Percentiles rank a stretch among this genome's conserved stretches.
phyloP scores from a whole-genome alignment of 2,329 filamentous ascomycete genomes.

The Aspergillus neoniger region DNA sequence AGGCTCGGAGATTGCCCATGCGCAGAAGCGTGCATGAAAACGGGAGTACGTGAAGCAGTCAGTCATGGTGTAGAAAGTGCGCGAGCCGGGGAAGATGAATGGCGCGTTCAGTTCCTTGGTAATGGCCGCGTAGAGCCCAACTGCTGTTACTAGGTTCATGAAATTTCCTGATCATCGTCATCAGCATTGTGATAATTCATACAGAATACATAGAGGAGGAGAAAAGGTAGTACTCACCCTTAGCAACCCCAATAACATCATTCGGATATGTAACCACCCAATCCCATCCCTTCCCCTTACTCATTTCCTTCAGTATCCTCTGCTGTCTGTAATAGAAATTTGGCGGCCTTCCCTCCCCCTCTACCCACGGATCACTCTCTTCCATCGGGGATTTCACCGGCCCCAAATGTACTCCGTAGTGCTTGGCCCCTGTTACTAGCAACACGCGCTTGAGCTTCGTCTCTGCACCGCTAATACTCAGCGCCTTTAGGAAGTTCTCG shows the following conservation, averaged over 20 bases:
- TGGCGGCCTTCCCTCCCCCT: slow-evolving; percentile 39
- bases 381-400: slow-evolving; percentile 50
- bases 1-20: slow-evolving; percentile 38
- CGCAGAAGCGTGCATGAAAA: slow-evolving; percentile 39
- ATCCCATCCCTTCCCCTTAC: slow-evolving; percentile 34
- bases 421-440: slow-evolving; percentile 53
- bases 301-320: slow-evolving; percentile 42
- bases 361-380: slow-evolving; percentile 51
- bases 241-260: slow-evolving; percentile 44
- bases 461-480: slow-evolving; percentile 46
- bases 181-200: not conserved
- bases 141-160: slow-evolving; percentile 45
- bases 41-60: slow-evolving; percentile 38
- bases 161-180: slow-evolving; percentile 34
- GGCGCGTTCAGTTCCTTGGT: slow-evolving; percentile 33
- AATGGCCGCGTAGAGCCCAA: slow-evolving; percentile 44
- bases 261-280: slow-evolving; percentile 50
- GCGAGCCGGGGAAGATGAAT: slow-evolving; percentile 38
- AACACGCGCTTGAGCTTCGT: slow-evolving; percentile 51
- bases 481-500: slow-evolving; percentile 50
- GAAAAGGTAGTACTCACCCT: not conserved
- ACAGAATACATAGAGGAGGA: not conserved
- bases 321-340: slow-evolving; percentile 59
- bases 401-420: slow-evolving; percentile 57
- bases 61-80: slow-evolving; percentile 35